Evolutionary conservation across 169 alveolate species (phyloP).

Genomic region (Plasmodium knowlesi): DNA sequence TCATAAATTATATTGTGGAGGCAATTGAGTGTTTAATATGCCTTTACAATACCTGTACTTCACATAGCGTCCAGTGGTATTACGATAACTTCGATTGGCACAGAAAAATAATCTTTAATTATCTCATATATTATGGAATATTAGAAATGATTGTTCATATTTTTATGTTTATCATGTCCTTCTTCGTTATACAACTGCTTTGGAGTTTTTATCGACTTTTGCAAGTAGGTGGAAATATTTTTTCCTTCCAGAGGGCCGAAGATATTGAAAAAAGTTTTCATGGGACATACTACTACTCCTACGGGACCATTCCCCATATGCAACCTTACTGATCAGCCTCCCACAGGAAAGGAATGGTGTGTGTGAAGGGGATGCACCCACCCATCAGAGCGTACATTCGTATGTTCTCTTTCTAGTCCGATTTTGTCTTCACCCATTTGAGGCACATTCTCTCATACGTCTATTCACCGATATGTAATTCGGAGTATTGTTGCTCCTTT

Average conservation of each 20-base stretch:
- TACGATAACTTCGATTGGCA: conserved; percentile 71
- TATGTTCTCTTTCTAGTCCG: background rate
- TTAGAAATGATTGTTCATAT: conserved; percentile 53
- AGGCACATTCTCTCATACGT: background rate
- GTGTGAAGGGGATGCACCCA: background rate
- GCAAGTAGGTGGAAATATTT: conserved; percentile 71
- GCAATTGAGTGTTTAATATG: conserved; percentile 58
- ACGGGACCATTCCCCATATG: conserved; percentile 36
- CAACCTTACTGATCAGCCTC: background rate
- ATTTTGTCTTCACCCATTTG: background rate
- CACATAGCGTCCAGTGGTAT: conserved; percentile 75
- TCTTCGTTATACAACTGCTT: conserved; percentile 48
- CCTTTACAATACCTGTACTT: conserved; percentile 42
- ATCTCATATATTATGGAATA: conserved; percentile 55
- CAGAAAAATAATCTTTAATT: conserved; percentile 33
- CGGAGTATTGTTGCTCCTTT: background rate
- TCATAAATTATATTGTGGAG: conserved; percentile 66
- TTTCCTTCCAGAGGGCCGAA: conserved; percentile 70
- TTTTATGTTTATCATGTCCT: conserved; percentile 36
- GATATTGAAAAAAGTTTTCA: conserved; percentile 45
- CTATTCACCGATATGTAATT: background rate
- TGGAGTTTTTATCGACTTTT: conserved; percentile 73
- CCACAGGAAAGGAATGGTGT: background rate
- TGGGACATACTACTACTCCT: conserved; percentile 45
- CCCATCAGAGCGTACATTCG: background rate